Evolutionary conservation across 257 asterid genomes (phyloP), one percentile per base, ranked within the genome.

Genomic region (Ilex asprella): DNA sequence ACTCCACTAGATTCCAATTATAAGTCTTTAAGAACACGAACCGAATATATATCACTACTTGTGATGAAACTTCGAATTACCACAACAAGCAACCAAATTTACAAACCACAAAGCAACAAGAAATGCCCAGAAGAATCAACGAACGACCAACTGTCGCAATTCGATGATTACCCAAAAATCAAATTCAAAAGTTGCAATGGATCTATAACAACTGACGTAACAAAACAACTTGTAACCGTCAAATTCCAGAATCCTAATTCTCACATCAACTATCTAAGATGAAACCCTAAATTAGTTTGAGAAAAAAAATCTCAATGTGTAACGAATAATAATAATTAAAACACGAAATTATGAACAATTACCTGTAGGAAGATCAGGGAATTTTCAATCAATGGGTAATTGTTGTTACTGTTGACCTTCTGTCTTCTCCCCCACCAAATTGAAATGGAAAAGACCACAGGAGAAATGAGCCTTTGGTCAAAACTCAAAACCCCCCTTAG

Each of bases 401-500:
- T 43, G 71, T n/a, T 65, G 39, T 56, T 64, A 64, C 50, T 66
- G 64, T 65, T 64, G 67, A 62, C 56, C 62, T 61, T 58, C 41
- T 66, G 75, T 70, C 74, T 70, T 80, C 82, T 56, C 81, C 27
- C 27, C 27, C 27, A 21, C 27, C 82, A 72, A 80, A 68, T 58
- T 68, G 72, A 62, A 62, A 59, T 71, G 65, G 60, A 69, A 74
- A 75, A 31, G 6, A 68, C 56, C 60, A 56, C 56, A 75, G 71
- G 41, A 70, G 57, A 62, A 58, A 56, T 73, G 58, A 72, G 52
- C 10, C 62, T 62, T 73, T 70, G 51, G 80, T 65, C 68, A 71
- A 80, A 79, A 69, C 59, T 65, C 68, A 71, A 80, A 79, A 69
- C 59, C 70, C 79, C 76, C 66, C 65, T 56, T 71, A 32, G 74